Evolutionary conservation across 257 asterid species (phyloP).

Genomic region (Schizonepeta tenuifolia): DNA sequence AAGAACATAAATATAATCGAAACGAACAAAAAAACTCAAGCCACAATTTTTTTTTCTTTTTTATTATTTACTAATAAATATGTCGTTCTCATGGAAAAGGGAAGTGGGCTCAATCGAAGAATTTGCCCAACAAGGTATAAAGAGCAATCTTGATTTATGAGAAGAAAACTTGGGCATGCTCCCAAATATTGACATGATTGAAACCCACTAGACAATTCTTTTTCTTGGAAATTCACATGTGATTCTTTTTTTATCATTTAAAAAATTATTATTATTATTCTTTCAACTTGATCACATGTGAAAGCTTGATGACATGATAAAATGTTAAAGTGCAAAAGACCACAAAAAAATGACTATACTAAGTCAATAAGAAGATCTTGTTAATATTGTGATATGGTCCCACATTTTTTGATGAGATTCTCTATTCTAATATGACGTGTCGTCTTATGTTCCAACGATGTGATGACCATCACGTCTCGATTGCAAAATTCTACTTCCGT

Average conservation of each 20-base stretch:
- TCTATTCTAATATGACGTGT: no score
- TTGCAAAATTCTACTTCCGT: no score
- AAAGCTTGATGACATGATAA: conserved; percentile 27
- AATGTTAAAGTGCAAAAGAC: not conserved
- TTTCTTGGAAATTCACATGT: conserved; percentile 25
- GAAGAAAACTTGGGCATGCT: conserved; percentile 27
- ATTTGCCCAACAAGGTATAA: conserved; percentile 19
- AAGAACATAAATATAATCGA: no score
- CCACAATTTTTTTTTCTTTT: not conserved
- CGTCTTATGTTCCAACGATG: no score
- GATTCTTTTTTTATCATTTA: conserved; percentile 9
- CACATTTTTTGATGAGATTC: not conserved
- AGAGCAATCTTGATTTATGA: conserved; percentile 34
- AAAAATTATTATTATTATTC: not conserved
- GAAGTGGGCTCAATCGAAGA: conserved; percentile 33
- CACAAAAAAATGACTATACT: not conserved
- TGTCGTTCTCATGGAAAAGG: conserved; percentile 21
- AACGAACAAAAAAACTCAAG: not conserved
- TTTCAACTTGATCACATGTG: not conserved
- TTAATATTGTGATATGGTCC: conserved; percentile 36
- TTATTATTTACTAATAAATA: not conserved
- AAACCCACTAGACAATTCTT: conserved; percentile 22
- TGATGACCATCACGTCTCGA: no score
- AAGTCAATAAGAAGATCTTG: conserved; percentile 42
- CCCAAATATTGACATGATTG: conserved; percentile 32